Conservation (phyloP, 805 yeast species). For the Candida rishiriensis region DNA sequence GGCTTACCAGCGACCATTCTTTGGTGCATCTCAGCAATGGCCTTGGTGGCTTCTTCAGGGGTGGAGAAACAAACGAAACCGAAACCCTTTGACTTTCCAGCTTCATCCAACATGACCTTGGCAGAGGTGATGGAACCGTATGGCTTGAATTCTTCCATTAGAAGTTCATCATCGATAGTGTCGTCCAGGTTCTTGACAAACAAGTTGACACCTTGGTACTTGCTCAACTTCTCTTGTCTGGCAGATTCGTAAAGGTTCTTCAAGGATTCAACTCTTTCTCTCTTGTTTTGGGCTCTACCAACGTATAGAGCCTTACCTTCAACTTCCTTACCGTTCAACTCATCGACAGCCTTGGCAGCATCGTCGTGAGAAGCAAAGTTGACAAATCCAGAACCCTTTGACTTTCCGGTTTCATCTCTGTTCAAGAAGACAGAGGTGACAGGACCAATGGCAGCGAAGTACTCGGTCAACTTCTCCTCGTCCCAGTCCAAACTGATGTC, state of each 20-base stretch:
- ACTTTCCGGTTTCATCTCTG: conserved; percentile 79
- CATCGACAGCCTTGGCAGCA: conserved; percentile 90
- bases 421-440: conserved; percentile 82
- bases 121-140: conserved; percentile 95
- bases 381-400: conserved; percentile 94
- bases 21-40: conserved; percentile 97
- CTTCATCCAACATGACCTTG: conserved; percentile 91
- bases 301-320: conserved; percentile 86
- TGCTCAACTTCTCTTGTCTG: conserved; percentile 84
- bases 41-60: conserved; percentile 99
- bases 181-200: conserved; percentile 97
- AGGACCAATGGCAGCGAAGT: conserved; percentile 70
- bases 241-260: conserved; percentile 91
- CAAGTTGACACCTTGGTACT: conserved; percentile 96
- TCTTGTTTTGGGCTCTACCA: conserved; percentile 98
- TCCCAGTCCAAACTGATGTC: conserved; percentile 72
- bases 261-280: conserved; percentile 94
- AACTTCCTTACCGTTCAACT: conserved; percentile 79
- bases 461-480: conserved; percentile 64
- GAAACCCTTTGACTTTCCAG: conserved; percentile 95
- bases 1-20: conserved; percentile 94
- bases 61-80: conserved; percentile 97
- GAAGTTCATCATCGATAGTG: conserved; percentile 82
- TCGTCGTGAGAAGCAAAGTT: conserved; percentile 84
- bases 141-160: conserved; percentile 87